phyloP scores from a whole-genome alignment of 2,329 filamentous ascomycete genomes.

The Diaporthe nobilis region DNA sequence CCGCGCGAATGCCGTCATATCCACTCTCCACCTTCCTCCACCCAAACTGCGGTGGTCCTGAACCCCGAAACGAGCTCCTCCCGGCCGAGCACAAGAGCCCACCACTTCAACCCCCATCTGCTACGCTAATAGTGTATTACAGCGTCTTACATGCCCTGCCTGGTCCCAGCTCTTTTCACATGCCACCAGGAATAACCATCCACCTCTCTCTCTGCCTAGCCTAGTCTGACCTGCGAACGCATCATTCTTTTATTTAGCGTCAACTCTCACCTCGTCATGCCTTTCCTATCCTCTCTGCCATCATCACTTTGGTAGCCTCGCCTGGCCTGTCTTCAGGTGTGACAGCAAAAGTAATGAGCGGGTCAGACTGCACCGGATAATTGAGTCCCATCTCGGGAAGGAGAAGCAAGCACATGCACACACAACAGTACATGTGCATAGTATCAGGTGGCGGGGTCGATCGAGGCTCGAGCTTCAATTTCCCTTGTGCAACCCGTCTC shows the following conservation, averaged over 20 bases:
- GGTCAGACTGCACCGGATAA: neutral
- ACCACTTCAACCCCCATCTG: neutral
- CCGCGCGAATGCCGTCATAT: conserved; percentile 32
- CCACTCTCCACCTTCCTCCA: conserved; percentile 6
- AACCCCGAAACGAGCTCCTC: neutral
- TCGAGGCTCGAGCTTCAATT: conserved; percentile 30
- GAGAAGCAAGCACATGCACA: neutral
- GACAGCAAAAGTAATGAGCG: neutral
- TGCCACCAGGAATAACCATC: conserved; percentile 9
- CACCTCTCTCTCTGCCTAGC: neutral
- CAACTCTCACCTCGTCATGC: neutral
- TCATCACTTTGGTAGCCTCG: neutral
- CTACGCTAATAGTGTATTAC: neutral
- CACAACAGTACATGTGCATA: conserved; percentile 18
- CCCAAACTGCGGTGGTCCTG: neutral
- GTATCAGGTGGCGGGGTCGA: conserved; percentile 27
- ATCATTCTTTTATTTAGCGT: neutral
- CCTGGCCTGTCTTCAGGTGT: neutral
- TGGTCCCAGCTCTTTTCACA: conserved; percentile 14
- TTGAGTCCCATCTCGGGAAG: neutral
- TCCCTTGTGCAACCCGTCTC: conserved; percentile 15
- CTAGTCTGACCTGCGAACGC: neutral
- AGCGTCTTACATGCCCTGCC: conserved; percentile 7
- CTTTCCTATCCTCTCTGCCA: too few species aligned
- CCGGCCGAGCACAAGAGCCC: conserved; percentile 10